Base-by-base conservation (phyloP, 305 asterid genomes). In the Fraxinus sp. region DNA sequence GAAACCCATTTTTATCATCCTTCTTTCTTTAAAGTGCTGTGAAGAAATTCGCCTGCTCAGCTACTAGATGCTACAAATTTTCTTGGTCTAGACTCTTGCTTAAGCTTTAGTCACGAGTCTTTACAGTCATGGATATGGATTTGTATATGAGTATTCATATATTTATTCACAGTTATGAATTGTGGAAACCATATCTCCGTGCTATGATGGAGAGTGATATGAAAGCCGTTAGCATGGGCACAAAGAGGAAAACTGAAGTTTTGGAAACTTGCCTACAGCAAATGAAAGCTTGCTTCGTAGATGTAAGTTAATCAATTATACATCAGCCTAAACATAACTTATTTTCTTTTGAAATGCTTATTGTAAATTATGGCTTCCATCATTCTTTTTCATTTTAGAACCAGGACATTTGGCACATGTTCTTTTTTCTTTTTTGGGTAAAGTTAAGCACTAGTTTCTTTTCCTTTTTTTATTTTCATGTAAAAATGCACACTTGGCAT, bases 181-280 rank as follows among this genome's bases (percentile, higher is more conserved):
- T 96, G 85, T 93, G 99, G 98, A 96, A 96, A 88, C 99, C 99
- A 77, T 84, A 93, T 87, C 98, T 96, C 81, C 98, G 99, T 80
- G 91, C 97, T 84, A 87, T 84, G 91, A 92, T 94, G 99, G 99
- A 96, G 86, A 84, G 93, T 36, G 98, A 96, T 88, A 94, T 94
- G 98, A 91, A 88, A 89, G 94, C 92, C 68, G 97, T 94, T 89
- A 89, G 97, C 89, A 80, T 81, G 72, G 99, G 99, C 78, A 87
- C 90, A 77, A 94, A 94, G 90, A 88, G 91, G 87, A 96, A 93
- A 88, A 85, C 88, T 70, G 97, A 96, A 86, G 98, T 93, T 87
- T 81, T 94, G 93, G 95, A 88, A 82, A 77, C 89, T 92, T 94
- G 97, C 87, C 89, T 94, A 75, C 98, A 91, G 86, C 92, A 90